These are phyloP conservation scores for Suhomyces chickasaworum DNA, from an alignment of 1,139 yeast genomes.

Conservation along the genomic window DNA sequence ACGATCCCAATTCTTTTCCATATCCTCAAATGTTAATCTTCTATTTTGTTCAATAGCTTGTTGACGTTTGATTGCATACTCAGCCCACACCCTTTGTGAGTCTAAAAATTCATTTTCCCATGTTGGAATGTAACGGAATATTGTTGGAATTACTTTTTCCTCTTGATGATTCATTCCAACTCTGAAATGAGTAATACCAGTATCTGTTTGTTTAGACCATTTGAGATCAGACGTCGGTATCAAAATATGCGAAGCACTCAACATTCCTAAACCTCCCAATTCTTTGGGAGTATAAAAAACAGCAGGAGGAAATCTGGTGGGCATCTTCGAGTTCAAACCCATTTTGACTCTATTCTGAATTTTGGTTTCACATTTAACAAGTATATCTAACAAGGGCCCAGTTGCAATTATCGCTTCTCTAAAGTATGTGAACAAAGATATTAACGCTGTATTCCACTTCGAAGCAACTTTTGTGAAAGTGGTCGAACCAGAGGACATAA, in stretches of 20 bases:
- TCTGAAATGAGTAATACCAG: conserved; percentile 92
- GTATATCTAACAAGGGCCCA: conserved; percentile 69
- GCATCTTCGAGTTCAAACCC: conserved; percentile 98
- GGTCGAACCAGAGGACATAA: conserved; percentile 95
- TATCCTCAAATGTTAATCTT: conserved; percentile 85
- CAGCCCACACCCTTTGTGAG: conserved; percentile 97
- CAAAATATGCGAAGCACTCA: conserved; percentile 92
- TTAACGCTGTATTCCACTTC: conserved; percentile 93
- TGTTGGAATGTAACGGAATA: conserved; percentile 86
- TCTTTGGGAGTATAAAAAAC: conserved; percentile 98
- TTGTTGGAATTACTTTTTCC: conserved; percentile 84
- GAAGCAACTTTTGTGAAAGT: conserved; percentile 94
- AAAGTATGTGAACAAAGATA: conserved; percentile 83
- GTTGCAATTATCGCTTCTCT: conserved; percentile 93
- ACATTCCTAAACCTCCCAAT: conserved; percentile 95
- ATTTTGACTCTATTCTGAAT: conserved; percentile 93
- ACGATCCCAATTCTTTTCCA: conserved; percentile 94
- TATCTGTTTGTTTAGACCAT: conserved; percentile 92
- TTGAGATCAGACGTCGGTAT: conserved; percentile 91
- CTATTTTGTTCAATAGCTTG: conserved; percentile 88
- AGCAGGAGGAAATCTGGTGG: conserved; percentile 97
- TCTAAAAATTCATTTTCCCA: conserved; percentile 98
- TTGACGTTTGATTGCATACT: conserved; percentile 84
- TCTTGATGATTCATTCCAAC: conserved; percentile 90
- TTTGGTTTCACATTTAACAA: conserved; percentile 91